Evolutionary conservation across 1,284 basidiomycete genomes (phyloP), one percentile per base, ranked within the genome.

Genomic region (Pulveroboletus sp.): DNA sequence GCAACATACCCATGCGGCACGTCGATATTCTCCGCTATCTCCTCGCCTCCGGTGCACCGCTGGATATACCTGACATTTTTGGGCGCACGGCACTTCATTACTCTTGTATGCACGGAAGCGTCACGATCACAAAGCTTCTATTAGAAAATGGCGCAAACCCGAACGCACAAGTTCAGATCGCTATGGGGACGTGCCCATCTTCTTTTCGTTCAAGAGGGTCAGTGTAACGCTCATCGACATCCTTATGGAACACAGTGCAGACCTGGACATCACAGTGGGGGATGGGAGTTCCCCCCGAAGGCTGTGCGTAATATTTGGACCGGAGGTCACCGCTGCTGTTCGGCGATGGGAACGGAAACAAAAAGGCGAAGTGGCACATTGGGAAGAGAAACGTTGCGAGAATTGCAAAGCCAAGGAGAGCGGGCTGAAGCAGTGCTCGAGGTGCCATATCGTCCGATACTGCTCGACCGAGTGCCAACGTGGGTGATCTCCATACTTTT

Each of bases 381-480:
- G 73, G 61, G 75, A 75, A 22, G 75, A 75, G 56, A 70, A 69
- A 59, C 67, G 62, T 44, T 83, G 81, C 56, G 78, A 75, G 28
- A 62, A 62, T 5, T 80, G 78, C 56, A 70, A 64, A 25, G 61
- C 61, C 57, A 65, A 60, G 44, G 64, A 42, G 31, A 66, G 42
- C 4, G 61, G 61, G 29, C 61, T 85, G 54, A 81, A 74, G 67
- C 71, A 69, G 52, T 85, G 83, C 57, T 60, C 65, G 12, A 71
- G 72, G 39, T 84, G 82, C 52, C 72, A 72, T 15, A 65, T 77
- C 3, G 72, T 72, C 5, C 70, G 78, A 31, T 85, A 83, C 58
- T 86, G 84, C 56, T 82, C 81, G 8, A 61, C 68, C 2, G 75
- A 74, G 25, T 85, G 84, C 60, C 84, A 85, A 68, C 67, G 83